phyloP scores from a whole-genome alignment of 1,284 basidiomycete genomes.

The Lentinus polychrous region DNA sequence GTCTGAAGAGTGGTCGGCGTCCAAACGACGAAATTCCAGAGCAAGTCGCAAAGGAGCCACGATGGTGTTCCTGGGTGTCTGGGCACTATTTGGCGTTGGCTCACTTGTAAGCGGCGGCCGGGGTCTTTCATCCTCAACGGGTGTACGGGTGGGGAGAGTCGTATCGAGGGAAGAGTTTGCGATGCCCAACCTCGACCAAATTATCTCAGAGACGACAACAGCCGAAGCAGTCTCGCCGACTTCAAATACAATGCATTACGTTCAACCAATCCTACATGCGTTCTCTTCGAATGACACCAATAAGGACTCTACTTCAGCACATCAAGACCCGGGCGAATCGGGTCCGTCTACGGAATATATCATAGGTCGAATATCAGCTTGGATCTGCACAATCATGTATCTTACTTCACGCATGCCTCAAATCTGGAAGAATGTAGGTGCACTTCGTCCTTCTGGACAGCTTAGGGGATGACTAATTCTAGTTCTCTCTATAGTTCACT shows the following conservation, averaged over 20 bases:
- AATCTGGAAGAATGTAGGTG: constrained; percentile 93
- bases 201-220: not conserved
- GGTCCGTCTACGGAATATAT: constrained; percentile 47
- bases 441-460: not conserved
- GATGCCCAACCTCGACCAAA: constrained; percentile 1
- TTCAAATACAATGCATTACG: not conserved
- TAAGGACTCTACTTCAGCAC: not conserved
- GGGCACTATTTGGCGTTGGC: constrained; percentile 63
- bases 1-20: constrained; percentile 19
- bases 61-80: constrained; percentile 68
- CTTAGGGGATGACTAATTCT: not conserved
- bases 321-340: constrained; percentile 14
- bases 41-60: constrained; percentile 57
- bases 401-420: constrained; percentile 88
- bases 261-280: no score
- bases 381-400: constrained; percentile 88
- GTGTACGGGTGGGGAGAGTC: constrained; percentile 26
- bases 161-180: constrained; percentile 16
- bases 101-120: constrained; percentile 31
- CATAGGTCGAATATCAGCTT: constrained; percentile 85
- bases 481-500: constrained; percentile 50
- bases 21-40: constrained; percentile 38
- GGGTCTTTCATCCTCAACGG: constrained; percentile 17
- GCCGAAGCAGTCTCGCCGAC: not conserved
- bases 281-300: not conserved